Evolutionary conservation across 1,139 yeast species (phyloP).

Genomic region (Pichia sp.): DNA sequence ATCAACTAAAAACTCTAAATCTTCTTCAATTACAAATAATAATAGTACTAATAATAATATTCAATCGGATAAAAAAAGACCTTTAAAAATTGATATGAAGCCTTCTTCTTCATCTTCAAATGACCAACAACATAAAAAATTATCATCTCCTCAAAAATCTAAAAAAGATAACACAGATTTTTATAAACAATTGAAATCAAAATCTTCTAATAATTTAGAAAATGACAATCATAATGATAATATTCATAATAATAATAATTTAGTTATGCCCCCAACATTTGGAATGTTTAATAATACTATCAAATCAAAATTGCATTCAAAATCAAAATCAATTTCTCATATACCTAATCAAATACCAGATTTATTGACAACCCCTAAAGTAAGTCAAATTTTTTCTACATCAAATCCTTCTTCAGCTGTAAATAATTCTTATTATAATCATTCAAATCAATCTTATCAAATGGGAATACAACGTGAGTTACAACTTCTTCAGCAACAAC

Average conservation of each 20-base stretch:
- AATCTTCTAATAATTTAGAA: too few species aligned
- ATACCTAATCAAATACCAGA: not conserved
- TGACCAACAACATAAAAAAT: constrained; percentile 10
- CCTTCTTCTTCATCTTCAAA: not conserved
- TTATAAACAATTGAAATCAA: not conserved
- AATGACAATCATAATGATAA: too few species aligned
- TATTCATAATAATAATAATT: not conserved
- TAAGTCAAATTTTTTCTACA: not conserved
- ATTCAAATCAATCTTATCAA: constrained; percentile 4
- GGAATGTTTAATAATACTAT: constrained; percentile 12
- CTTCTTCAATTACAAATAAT: not conserved
- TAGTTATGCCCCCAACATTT: constrained; percentile 10
- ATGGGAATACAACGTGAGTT: constrained; percentile 12
- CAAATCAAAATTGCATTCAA: not conserved
- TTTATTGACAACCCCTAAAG: not conserved
- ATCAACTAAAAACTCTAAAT: not conserved
- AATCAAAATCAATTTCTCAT: constrained; percentile 7
- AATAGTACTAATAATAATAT: too few species aligned
- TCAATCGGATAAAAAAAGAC: not conserved
- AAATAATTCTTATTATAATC: not conserved
- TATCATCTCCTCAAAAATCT: constrained; percentile 9
- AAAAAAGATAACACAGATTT: not conserved
- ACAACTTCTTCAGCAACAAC: constrained; percentile 12
- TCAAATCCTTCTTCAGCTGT: not conserved
- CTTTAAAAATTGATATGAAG: constrained; percentile 7